Evolutionary conservation across 805 yeast genomes (phyloP).

Genomic region (Candida ponderosae): DNA sequence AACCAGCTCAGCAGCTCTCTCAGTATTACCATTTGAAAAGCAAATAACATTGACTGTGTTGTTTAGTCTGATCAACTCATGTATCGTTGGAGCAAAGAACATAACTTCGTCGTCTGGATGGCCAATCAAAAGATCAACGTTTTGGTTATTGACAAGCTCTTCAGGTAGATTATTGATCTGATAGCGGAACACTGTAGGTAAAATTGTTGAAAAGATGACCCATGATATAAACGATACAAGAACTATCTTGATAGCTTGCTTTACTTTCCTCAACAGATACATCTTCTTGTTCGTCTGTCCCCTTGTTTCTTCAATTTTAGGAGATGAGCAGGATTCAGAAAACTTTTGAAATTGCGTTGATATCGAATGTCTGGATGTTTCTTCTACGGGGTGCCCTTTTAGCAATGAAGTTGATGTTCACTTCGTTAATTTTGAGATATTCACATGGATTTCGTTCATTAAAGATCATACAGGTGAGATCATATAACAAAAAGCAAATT

Average conservation of each 20-base stretch:
- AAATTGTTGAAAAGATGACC: background rate
- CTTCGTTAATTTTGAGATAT: no score
- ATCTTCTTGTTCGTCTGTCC: no score
- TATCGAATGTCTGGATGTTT: no score
- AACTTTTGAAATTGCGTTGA: no score
- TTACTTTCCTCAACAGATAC: background rate
- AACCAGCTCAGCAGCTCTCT: slow-evolving; percentile 53
- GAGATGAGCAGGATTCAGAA: no score
- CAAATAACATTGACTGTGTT: slow-evolving; percentile 57
- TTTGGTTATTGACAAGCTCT: slow-evolving; percentile 1
- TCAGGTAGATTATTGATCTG: background rate
- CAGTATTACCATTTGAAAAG: slow-evolving; percentile 71
- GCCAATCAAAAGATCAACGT: slow-evolving; percentile 58
- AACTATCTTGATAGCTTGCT: background rate
- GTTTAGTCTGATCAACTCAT: slow-evolving; percentile 40
- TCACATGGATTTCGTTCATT: no score
- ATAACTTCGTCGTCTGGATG: slow-evolving; percentile 99
- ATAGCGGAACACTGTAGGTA: slow-evolving; percentile 1
- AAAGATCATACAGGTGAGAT: no score
- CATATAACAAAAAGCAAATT: no score
- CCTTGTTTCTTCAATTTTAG: no score
- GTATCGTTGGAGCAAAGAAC: slow-evolving; percentile 84
- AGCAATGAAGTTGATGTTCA: no score
- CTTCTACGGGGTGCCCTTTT: no score
- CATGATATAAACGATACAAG: background rate